Conservation (phyloP, 352 stramenopile genomes). For the Globisporangium spiculum region DNA sequence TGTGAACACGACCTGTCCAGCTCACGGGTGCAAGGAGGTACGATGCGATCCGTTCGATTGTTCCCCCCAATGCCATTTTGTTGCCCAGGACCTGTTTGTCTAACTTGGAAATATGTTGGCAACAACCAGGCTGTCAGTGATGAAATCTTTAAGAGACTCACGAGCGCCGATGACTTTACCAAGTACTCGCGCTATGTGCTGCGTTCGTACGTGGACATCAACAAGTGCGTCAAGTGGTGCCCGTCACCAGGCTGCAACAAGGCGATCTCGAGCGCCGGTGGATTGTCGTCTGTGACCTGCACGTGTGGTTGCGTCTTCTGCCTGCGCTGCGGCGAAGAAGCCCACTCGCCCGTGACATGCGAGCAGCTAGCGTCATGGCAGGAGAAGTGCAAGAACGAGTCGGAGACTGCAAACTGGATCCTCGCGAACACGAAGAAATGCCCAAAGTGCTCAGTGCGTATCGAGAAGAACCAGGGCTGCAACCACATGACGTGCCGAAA, state of each 20-base stretch:
- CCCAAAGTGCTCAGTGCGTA: conserved; percentile 97
- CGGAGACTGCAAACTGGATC: conserved; percentile 99
- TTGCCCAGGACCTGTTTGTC: background rate
- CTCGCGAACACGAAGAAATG: conserved; percentile 99
- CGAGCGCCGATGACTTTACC: conserved; percentile 63
- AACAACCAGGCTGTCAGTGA: conserved; percentile 53
- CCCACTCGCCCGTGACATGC: conserved; percentile 93
- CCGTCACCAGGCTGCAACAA: conserved; percentile 95
- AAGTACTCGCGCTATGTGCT: conserved; percentile 94
- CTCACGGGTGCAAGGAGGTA: conserved; percentile 94
- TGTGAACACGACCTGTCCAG: conserved; percentile 93
- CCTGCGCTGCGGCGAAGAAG: conserved; percentile 95
- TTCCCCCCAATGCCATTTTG: background rate
- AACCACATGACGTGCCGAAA: conserved; percentile 99
- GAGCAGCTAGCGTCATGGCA: conserved; percentile 92
- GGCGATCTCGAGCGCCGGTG: conserved; percentile 86
- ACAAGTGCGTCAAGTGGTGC: conserved; percentile 97
- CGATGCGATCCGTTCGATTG: background rate
- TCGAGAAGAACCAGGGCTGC: conserved; percentile 99
- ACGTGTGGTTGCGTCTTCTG: conserved; percentile 89
- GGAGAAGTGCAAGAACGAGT: conserved; percentile 98
- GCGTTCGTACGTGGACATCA: conserved; percentile 97
- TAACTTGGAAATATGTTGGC: background rate
- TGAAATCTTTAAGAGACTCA: conserved; percentile 67
- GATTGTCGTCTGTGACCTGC: conserved; percentile 75